Evolutionary conservation across 2,329 filamentous ascomycete genomes (phyloP).

Genomic region (Apiospora kogelbergensis): DNA sequence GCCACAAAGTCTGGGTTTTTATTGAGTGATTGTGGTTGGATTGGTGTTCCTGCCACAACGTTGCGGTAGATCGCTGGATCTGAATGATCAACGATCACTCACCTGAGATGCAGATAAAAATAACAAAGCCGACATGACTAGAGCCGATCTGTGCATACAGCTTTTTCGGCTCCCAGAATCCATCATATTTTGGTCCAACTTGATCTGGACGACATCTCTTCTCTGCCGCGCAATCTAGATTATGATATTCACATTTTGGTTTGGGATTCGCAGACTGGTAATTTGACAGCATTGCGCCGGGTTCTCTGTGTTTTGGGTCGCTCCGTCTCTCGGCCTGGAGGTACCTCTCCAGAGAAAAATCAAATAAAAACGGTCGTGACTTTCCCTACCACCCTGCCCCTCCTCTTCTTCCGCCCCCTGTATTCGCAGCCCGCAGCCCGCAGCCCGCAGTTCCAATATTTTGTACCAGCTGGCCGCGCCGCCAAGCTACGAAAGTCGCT

Average conservation of each 20-base stretch:
- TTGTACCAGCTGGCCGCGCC: not conserved
- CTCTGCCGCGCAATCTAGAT: not conserved
- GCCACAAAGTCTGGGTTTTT: not conserved
- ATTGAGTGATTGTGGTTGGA: not conserved
- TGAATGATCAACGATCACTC: conserved; percentile 5
- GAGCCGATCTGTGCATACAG: conserved; percentile 6
- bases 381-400: not conserved
- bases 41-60: conserved; percentile 1
- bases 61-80: conserved; percentile 5
- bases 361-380: not conserved
- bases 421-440: not conserved
- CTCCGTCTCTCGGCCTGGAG: not conserved
- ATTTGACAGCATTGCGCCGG: not conserved
- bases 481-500: not conserved
- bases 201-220: not conserved
- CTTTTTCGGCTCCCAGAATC: not conserved
- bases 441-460: not conserved
- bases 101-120: conserved; percentile 7
- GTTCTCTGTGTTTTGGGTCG: not conserved
- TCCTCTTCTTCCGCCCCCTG: not conserved
- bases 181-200: not conserved
- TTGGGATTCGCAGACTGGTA: no score
- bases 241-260: not conserved
- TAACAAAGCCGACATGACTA: conserved; percentile 6
- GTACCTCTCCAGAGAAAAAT: not conserved